Base-by-base conservation (phyloP, 345 rosid genomes). In the Gossypium stocksii region DNA sequence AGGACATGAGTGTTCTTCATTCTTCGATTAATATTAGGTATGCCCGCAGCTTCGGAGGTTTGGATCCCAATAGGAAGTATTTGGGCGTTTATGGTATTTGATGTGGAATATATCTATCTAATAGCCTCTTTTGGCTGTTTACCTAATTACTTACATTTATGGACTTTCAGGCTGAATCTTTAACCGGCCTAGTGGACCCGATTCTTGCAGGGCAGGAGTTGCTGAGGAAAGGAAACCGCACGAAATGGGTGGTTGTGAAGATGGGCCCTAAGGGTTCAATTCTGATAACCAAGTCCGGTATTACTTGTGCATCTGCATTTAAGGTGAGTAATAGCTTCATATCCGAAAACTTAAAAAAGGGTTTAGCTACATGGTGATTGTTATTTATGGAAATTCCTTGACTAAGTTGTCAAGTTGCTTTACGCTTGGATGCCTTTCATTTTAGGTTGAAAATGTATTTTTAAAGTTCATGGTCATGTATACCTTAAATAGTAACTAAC, bases 231-330 rank as follows among this genome's bases (percentile, higher is more conserved):
- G 98, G 99, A 56, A 66, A 81, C 59, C 83, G 82, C 44, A 85
- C 90, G 2, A 93, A 91, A 80, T 95, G 97, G 99, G 97, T 95
- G 75, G 88, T 95, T 67, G 85, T 95, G 70, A 95, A 95, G 77
- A 89, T 95, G 99, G 99, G 98, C 73, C 20, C 90, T 8, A 87
- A 81, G 79, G 99, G 99, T 80, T 95, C 98, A 49, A 82, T 90
- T 75, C 82, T 93, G 61, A 80, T 95, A 77, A 90, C 90, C 9
- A 80, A 63, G 70, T 87, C 97, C 71, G 82, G 86, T 77, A 86
- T 91, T 83, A 89, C 97, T 67, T 86, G 93, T 79, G 97, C 97
- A 29, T 97, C 98, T 73, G 94, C 97, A 65, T 95, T 95, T 84
- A 87, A 87, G 99, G 99, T 95, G 57, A 69, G 17, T 78, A 71